Evolutionary conservation across 176 grass and related monocot species (phyloP).

Genomic region (Juncus inflexus): DNA sequence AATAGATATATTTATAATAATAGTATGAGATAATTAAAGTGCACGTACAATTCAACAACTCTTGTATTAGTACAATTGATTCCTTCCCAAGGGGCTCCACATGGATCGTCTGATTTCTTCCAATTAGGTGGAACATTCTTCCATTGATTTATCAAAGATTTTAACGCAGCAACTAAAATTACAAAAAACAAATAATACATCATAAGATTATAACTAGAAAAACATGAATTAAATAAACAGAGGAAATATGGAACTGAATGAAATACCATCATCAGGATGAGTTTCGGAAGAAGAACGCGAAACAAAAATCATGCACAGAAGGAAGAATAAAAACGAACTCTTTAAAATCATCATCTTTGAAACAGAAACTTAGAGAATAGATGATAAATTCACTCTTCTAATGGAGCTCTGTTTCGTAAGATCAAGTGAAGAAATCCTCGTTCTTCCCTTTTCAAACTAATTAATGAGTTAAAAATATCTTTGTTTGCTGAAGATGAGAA

Average conservation of each 20-base stretch:
- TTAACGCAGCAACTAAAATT: slow-evolving; percentile 42
- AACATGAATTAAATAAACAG: not conserved
- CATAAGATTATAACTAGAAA: not conserved
- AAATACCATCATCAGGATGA: slow-evolving; percentile 19
- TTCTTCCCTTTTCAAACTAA: too few relatives aligned
- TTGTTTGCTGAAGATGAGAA: too few relatives aligned
- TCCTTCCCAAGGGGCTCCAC: slow-evolving; percentile 49
- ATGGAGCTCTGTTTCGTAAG: too few relatives aligned
- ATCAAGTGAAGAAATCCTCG: too few relatives aligned
- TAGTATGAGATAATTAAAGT: not conserved
- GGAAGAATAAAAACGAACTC: slow-evolving; percentile 14
- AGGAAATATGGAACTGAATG: not conserved
- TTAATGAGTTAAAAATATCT: too few relatives aligned
- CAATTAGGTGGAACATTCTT: slow-evolving; percentile 53
- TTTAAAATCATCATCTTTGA: not conserved
- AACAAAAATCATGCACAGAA: not conserved
- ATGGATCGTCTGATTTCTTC: slow-evolving; percentile 51
- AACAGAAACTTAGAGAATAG: too few relatives aligned
- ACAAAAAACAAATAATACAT: not conserved
- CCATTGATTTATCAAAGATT: slow-evolving; percentile 49
- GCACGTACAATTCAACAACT: slow-evolving; percentile 56
- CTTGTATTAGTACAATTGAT: slow-evolving; percentile 41
- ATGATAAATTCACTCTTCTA: too few relatives aligned
- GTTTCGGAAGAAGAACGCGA: slow-evolving; percentile 1
- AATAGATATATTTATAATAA: not conserved